Evolutionary conservation across 495 filamentous ascomycete species (phyloP).

Genomic region (Annulohypoxylon nitens): DNA sequence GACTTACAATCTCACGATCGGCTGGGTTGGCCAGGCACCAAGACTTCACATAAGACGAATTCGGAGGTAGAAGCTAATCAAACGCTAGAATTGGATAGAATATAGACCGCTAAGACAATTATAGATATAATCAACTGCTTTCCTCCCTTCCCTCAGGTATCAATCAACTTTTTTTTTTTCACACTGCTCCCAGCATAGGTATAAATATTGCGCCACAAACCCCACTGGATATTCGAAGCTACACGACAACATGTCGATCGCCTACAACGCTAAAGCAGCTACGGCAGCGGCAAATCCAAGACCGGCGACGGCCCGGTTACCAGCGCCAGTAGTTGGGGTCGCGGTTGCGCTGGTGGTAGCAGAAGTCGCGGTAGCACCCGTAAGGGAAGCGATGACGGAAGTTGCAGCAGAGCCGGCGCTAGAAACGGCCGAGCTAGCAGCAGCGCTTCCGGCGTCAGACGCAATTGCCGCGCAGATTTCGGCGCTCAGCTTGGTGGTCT

Average conservation of each 20-base stretch:
- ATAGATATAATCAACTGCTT: slow-evolving; percentile 22
- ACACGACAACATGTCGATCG: background rate
- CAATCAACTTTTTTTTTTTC: slow-evolving; percentile 30
- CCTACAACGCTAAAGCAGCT: slow-evolving; percentile 52
- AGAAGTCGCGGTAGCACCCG: slow-evolving; percentile 14
- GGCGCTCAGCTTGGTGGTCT: slow-evolving; percentile 17
- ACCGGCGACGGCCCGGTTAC: slow-evolving; percentile 34
- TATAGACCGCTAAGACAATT: slow-evolving; percentile 21
- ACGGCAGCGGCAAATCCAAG: slow-evolving; percentile 48
- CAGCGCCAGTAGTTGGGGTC: slow-evolving; percentile 38
- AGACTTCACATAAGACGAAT: slow-evolving; percentile 16
- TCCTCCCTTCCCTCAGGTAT: slow-evolving; percentile 7
- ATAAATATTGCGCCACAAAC: background rate
- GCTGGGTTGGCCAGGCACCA: background rate
- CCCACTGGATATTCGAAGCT: background rate
- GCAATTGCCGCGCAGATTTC: slow-evolving; percentile 40
- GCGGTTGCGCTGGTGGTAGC: slow-evolving; percentile 18
- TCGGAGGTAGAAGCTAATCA: background rate
- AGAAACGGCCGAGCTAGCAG: slow-evolving; percentile 31
- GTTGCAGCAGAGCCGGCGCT: slow-evolving; percentile 27
- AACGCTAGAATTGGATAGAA: slow-evolving; percentile 9
- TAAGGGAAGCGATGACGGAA: slow-evolving; percentile 26
- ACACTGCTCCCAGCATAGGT: background rate
- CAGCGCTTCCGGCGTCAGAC: slow-evolving; percentile 10
- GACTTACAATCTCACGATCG: slow-evolving; percentile 19